A percentile compares a stretch with the other conserved stretches of the same genome.
phyloP scores from a whole-genome alignment of 1,139 yeast species.

The Suhomyces coccinellae region DNA sequence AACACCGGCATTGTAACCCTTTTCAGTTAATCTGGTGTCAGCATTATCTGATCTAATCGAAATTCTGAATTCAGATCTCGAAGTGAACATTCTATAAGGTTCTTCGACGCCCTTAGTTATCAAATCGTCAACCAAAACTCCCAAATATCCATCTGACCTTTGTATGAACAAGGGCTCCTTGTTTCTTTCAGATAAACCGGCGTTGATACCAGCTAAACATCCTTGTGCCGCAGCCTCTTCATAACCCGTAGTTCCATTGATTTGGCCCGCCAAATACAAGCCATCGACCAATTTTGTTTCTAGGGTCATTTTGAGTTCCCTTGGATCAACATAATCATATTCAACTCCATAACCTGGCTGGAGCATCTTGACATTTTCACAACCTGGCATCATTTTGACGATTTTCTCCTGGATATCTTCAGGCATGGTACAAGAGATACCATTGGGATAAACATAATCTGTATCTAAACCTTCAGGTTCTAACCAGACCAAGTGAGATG shows the following conservation, averaged over 20 bases:
- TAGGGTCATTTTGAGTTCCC: conserved; percentile 73
- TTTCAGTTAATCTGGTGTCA: conserved; percentile 72
- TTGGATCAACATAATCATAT: conserved; percentile 93
- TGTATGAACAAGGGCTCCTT: conserved; percentile 55
- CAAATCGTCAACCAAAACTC: conserved; percentile 90
- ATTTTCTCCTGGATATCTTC: conserved; percentile 81
- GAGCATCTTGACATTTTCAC: conserved; percentile 80
- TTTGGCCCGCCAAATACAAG: conserved; percentile 90
- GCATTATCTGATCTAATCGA: conserved; percentile 94
- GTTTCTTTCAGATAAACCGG: conserved; percentile 54
- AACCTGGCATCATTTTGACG: conserved; percentile 79
- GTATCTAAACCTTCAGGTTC: conserved; percentile 95
- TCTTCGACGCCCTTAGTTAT: conserved; percentile 96
- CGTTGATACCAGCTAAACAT: conserved; percentile 91
- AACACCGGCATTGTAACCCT: conserved; percentile 68
- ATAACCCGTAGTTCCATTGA: conserved; percentile 98
- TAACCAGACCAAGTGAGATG: conserved; percentile 82
- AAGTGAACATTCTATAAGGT: conserved; percentile 97
- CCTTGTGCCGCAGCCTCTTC: conserved; percentile 99
- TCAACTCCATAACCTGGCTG: conserved; percentile 99
- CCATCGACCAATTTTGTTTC: conserved; percentile 84
- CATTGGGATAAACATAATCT: conserved; percentile 89
- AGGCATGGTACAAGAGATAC: conserved; percentile 96
- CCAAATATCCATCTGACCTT: conserved; percentile 85
- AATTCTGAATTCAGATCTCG: conserved; percentile 89